phyloP scores from a whole-genome alignment of 352 stramenopile genomes.

The Aphanomyces stellatus region DNA sequence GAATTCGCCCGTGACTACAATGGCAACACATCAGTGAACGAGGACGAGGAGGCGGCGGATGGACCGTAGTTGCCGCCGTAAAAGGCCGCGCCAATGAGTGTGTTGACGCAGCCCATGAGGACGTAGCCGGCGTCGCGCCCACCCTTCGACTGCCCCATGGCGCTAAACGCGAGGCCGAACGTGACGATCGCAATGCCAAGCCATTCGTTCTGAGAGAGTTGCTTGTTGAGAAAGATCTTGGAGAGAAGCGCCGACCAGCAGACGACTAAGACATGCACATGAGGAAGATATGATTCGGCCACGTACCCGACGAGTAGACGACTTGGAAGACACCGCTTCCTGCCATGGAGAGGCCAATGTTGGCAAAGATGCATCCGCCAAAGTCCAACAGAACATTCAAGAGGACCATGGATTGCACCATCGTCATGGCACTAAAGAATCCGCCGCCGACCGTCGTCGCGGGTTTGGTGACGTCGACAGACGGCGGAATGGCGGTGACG shows the following conservation, averaged over 20 bases:
- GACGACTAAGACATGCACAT: slow-evolving; percentile 79
- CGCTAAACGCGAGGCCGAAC: slow-evolving; percentile 73
- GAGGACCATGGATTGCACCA: slow-evolving; percentile 28
- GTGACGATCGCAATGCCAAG: slow-evolving; percentile 74
- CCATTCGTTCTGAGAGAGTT: slow-evolving; percentile 64
- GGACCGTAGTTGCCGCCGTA: slow-evolving; percentile 77
- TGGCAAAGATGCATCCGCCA: slow-evolving; percentile 77
- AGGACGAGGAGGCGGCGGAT: background rate
- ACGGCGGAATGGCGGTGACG: background rate
- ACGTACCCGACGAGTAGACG: background rate
- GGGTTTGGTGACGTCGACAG: background rate
- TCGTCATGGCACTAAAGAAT: background rate
- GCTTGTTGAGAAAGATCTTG: slow-evolving; percentile 63
- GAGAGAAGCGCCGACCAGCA: slow-evolving; percentile 81
- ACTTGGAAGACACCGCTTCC: slow-evolving; percentile 69
- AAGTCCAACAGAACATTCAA: slow-evolving; percentile 67
- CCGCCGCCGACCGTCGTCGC: background rate
- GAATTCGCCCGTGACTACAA: slow-evolving; percentile 64
- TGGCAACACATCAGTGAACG: background rate
- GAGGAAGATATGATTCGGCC: too few relatives aligned
- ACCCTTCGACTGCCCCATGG: slow-evolving; percentile 53
- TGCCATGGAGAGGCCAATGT: slow-evolving; percentile 71
- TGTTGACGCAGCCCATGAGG: slow-evolving; percentile 81
- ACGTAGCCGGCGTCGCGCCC: slow-evolving; percentile 57
- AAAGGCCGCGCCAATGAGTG: slow-evolving; percentile 66